phyloP scores from a whole-genome alignment of 352 stramenopile genomes.

The Pythium chondricola region DNA sequence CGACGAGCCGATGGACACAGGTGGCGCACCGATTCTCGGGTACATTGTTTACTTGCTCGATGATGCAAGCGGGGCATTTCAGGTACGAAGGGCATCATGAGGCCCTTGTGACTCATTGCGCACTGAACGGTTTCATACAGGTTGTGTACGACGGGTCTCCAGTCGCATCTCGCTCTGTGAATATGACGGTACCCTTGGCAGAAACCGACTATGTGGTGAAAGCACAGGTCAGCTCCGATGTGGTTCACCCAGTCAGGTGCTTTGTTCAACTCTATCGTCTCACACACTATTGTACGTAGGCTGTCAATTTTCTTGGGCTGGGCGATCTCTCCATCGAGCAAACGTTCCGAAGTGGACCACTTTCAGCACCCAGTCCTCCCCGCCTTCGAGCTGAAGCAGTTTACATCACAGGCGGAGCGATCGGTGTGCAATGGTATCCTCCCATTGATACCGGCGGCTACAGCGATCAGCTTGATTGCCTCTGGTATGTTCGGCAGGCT shows the following conservation, averaged over 20 bases:
- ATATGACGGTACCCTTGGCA: constrained; percentile 30
- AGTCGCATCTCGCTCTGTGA: constrained; percentile 17
- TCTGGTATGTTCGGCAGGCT: constrained; percentile 10
- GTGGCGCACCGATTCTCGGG: constrained; percentile 28
- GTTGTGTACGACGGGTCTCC: constrained; percentile 21
- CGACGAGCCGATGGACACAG: constrained; percentile 25
- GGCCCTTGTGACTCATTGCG: too few species aligned
- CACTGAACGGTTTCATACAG: constrained; percentile 16
- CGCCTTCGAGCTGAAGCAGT: constrained; percentile 14
- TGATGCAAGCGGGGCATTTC: neutral
- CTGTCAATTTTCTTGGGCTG: constrained; percentile 34
- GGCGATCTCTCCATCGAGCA: constrained; percentile 27
- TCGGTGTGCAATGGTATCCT: constrained; percentile 25
- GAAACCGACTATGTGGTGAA: constrained; percentile 31
- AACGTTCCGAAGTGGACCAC: constrained; percentile 20
- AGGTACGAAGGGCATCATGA: constrained; percentile 8
- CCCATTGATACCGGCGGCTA: constrained; percentile 31
- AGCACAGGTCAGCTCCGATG: constrained; percentile 7
- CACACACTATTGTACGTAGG: constrained; percentile 21
- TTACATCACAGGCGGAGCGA: constrained; percentile 27
- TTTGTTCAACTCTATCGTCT: neutral
- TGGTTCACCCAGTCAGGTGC: neutral
- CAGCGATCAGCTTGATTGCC: constrained; percentile 1
- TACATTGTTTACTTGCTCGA: constrained; percentile 24
- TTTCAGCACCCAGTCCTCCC: constrained; percentile 41